Conservation (phyloP, 495 filamentous ascomycete species). For the Pyrenula massariospora region DNA sequence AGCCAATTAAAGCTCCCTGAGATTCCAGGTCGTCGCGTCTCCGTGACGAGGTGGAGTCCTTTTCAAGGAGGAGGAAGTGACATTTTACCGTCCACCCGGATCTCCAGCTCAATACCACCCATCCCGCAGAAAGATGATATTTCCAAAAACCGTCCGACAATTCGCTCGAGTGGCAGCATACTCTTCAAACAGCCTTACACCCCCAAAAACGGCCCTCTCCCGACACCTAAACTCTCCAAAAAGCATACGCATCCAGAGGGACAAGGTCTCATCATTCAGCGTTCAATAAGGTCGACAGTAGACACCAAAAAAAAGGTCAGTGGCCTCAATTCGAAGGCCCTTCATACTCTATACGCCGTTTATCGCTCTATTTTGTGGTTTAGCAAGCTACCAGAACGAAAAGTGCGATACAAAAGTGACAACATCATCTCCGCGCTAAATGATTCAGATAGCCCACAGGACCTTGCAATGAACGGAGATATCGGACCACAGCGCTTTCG, state of each 20-base stretch:
- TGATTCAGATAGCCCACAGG: background rate
- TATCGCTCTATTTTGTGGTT: background rate
- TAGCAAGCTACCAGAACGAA: background rate
- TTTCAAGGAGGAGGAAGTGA: background rate
- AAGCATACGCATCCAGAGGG: no score
- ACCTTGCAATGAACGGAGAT: background rate
- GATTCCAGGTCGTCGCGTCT: background rate
- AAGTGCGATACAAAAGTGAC: background rate
- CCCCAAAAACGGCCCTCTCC: no score
- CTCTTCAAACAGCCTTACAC: background rate
- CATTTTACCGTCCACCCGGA: background rate
- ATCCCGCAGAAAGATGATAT: background rate
- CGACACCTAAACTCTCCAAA: no score
- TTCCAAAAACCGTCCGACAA: background rate
- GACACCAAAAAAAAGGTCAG: background rate
- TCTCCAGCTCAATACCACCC: background rate
- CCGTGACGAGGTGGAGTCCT: background rate
- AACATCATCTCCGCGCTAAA: background rate
- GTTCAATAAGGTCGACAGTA: no score
- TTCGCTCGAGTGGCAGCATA: background rate
- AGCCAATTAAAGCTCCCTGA: background rate
- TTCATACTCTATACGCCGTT: background rate
- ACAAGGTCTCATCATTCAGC: no score
- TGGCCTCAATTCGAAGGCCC: background rate
- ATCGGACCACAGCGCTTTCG: background rate